These are phyloP conservation scores for Termitomyces sp. DNA, from an alignment of 768 basidiomycete genomes.

Conservation along the genomic window DNA sequence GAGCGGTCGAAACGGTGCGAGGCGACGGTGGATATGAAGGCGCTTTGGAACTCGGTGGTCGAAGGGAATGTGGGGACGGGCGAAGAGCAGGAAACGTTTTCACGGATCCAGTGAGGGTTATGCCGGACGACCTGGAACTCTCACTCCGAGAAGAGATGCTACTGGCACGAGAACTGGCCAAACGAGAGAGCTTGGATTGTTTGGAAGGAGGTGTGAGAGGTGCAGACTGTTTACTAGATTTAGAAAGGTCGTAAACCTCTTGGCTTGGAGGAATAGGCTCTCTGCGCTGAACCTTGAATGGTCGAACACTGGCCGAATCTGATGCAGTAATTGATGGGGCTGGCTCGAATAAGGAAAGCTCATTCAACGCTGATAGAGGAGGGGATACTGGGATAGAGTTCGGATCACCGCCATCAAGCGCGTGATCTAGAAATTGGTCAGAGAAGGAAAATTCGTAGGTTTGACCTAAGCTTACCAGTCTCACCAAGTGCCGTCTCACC, in stretches of 20 bases:
- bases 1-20: constrained; percentile 19
- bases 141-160: constrained; percentile 36
- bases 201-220: constrained; percentile 22
- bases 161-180: constrained; percentile 62
- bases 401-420: constrained; percentile 12
- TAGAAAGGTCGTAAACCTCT: constrained; percentile 47
- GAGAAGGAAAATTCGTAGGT: too few species aligned
- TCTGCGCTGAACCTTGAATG: constrained; percentile 34
- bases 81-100: constrained; percentile 69
- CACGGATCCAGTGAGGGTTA: constrained; percentile 51
- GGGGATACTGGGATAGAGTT: constrained; percentile 58
- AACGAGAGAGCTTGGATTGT: constrained; percentile 62
- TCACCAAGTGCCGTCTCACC: constrained; percentile 49
- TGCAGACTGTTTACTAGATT: constrained; percentile 23
- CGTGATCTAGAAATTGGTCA: not conserved
- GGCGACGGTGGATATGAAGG: constrained; percentile 18
- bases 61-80: constrained; percentile 54
- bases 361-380: constrained; percentile 57
- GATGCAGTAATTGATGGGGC: constrained; percentile 48
- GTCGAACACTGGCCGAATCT: constrained; percentile 29
- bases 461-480: constrained; percentile 11
- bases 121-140: constrained; percentile 52
- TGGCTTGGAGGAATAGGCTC: constrained; percentile 40
- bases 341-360: constrained; percentile 52
- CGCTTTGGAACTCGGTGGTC: constrained; percentile 28